Evolutionary conservation across 805 yeast genomes (phyloP).

Genomic region (Debaryomyces prosopidis): DNA sequence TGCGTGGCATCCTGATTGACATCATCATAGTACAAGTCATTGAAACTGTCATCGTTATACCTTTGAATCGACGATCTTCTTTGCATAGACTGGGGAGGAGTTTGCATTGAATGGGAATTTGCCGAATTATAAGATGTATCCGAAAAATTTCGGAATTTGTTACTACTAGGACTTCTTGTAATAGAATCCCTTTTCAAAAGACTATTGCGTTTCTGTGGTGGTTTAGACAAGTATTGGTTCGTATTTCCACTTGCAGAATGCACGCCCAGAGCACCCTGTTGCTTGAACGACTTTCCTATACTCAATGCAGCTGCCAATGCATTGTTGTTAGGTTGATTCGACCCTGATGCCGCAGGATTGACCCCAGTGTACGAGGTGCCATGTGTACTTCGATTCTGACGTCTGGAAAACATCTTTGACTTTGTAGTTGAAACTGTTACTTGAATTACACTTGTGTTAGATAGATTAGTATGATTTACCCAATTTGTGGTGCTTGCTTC

Average conservation of each 20-base stretch:
- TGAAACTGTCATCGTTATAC: conserved; percentile 30
- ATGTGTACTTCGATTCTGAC: conserved; percentile 31
- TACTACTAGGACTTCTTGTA: conserved; percentile 4
- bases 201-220: conserved; percentile 7
- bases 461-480: not conserved
- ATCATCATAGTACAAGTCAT: conserved; percentile 32
- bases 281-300: conserved; percentile 29
- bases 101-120: not conserved
- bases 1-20: conserved; percentile 26
- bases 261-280: not conserved
- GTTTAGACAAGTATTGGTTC: not conserved
- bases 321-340: conserved; percentile 34
- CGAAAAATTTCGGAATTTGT: conserved; percentile 10
- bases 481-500: not conserved
- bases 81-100: not conserved
- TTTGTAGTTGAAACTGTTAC: not conserved
- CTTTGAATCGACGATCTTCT: not conserved
- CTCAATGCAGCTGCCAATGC: conserved; percentile 48
- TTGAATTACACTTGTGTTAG: not conserved
- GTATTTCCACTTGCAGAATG: not conserved
- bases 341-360: conserved; percentile 32
- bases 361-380: conserved; percentile 45
- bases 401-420: conserved; percentile 25
- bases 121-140: conserved; percentile 5
- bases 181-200: conserved; percentile 13